Evolutionary conservation across 1,284 basidiomycete genomes (phyloP).

Genomic region (Sporisorium exsertum): DNA sequence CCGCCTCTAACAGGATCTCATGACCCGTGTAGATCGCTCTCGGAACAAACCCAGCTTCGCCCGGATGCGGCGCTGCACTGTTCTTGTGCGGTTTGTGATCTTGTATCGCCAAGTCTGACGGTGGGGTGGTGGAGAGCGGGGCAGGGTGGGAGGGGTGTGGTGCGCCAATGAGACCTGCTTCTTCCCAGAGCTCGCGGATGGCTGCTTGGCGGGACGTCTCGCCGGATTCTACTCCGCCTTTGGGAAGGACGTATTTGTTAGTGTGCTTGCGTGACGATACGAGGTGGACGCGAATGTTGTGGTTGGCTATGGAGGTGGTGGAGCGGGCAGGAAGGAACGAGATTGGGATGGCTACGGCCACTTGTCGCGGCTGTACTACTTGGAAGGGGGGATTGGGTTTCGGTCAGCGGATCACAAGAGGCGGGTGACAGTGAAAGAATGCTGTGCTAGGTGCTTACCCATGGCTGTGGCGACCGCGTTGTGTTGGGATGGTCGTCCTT

Average conservation of each 20-base stretch:
- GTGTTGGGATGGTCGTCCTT: background rate
- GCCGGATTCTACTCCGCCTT: constrained; percentile 63
- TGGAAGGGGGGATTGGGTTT: background rate
- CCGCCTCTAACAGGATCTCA: constrained; percentile 35
- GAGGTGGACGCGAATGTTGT: constrained; percentile 43
- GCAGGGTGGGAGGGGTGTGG: background rate
- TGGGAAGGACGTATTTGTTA: constrained; percentile 58
- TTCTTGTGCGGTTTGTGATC: constrained; percentile 63
- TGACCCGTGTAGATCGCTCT: constrained; percentile 54
- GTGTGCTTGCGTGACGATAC: constrained; percentile 64
- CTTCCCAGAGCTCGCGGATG: constrained; percentile 62
- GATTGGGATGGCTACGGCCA: constrained; percentile 57
- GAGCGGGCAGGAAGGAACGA: background rate
- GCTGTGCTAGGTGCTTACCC: constrained; percentile 2
- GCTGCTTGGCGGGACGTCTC: constrained; percentile 57
- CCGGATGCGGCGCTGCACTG: constrained; percentile 29
- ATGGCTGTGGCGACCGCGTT: background rate
- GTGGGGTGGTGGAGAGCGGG: constrained; percentile 11
- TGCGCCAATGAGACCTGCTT: constrained; percentile 40
- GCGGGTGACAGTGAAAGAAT: too few relatives aligned
- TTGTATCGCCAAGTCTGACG: constrained; percentile 6
- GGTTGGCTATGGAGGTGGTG: background rate
- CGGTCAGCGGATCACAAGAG: background rate
- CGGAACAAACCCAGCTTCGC: constrained; percentile 47
- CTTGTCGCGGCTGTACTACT: constrained; percentile 32